phyloP scores from a whole-genome alignment of 1,284 basidiomycete genomes.

The Somion occarium region DNA sequence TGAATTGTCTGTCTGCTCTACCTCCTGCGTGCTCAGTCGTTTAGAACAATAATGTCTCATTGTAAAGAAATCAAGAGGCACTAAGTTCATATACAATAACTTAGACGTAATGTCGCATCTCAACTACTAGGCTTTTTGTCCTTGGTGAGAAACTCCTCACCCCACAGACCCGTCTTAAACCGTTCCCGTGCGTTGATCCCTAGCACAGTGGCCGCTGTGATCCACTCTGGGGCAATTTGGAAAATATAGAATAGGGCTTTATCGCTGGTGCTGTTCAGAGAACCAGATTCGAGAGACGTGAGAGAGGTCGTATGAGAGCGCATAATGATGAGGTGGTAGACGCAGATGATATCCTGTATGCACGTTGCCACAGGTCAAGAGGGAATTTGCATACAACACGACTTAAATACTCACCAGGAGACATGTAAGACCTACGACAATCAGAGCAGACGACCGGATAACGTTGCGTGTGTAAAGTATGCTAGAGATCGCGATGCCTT shows the following conservation, averaged over 20 bases:
- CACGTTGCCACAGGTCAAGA: background rate
- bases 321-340: constrained; percentile 41
- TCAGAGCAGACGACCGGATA: background rate
- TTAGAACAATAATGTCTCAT: no score
- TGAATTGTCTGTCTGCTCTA: no score
- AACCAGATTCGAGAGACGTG: constrained; percentile 26
- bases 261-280: constrained; percentile 29
- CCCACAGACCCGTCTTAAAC: constrained; percentile 34
- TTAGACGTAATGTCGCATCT: no score
- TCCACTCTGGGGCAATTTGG: constrained; percentile 40
- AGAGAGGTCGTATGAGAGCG: constrained; percentile 28
- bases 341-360: constrained; percentile 21
- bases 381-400: background rate
- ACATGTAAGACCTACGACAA: background rate
- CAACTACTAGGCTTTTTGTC: no score
- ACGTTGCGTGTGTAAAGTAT: background rate
- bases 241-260: constrained; percentile 42
- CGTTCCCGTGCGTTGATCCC: constrained; percentile 31
- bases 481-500: background rate
- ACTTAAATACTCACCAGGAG: constrained; percentile 8
- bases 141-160: no score
- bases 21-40: no score
- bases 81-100: no score
- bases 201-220: constrained; percentile 29
- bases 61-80: no score